Conservation (phyloP, 2,329 filamentous ascomycete species). For the Sarocladiaceae sp. region DNA sequence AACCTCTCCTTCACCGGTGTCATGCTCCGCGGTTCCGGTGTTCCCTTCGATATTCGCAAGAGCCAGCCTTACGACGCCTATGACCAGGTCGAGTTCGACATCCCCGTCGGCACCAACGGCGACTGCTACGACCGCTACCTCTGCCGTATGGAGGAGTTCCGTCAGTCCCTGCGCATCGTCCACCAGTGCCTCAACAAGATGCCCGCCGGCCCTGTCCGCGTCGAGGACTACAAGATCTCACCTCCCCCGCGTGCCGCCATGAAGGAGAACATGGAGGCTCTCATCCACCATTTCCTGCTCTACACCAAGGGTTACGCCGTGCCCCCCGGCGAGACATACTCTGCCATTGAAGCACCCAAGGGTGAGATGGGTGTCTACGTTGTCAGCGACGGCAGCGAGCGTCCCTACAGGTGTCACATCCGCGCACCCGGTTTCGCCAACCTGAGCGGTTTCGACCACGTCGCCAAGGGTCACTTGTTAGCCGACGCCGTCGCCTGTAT, state of each 20-base stretch:
- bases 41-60: slow-evolving; percentile 96
- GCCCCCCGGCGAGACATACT: slow-evolving; percentile 96
- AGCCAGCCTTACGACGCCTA: slow-evolving; percentile 97
- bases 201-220: slow-evolving; percentile 86
- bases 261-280: slow-evolving; percentile 99
- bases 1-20: slow-evolving; percentile 96
- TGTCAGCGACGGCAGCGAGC: slow-evolving; percentile 91
- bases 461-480: slow-evolving; percentile 84
- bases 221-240: slow-evolving; percentile 98
- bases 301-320: slow-evolving; percentile 99
- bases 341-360: slow-evolving; percentile 98
- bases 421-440: slow-evolving; percentile 95
- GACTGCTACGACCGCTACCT: slow-evolving; percentile 99
- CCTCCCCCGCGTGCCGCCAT: slow-evolving; percentile 94
- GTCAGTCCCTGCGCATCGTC: slow-evolving; percentile 95
- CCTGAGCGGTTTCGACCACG: slow-evolving; percentile 87
- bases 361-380: slow-evolving; percentile 98
- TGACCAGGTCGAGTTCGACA: slow-evolving; percentile 95
- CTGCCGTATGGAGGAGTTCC: slow-evolving; percentile 99
- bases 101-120: slow-evolving; percentile 91
- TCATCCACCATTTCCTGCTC: slow-evolving; percentile 98
- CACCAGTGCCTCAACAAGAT: slow-evolving; percentile 99
- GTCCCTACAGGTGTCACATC: slow-evolving; percentile 96
- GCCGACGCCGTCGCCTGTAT: slow-evolving; percentile 97
- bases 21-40: slow-evolving; percentile 94